A percentile compares a stretch with the other conserved stretches of the same genome.
Conservation (phyloP, 1,284 basidiomycete genomes). For the Malassezia yamatoensis region DNA sequence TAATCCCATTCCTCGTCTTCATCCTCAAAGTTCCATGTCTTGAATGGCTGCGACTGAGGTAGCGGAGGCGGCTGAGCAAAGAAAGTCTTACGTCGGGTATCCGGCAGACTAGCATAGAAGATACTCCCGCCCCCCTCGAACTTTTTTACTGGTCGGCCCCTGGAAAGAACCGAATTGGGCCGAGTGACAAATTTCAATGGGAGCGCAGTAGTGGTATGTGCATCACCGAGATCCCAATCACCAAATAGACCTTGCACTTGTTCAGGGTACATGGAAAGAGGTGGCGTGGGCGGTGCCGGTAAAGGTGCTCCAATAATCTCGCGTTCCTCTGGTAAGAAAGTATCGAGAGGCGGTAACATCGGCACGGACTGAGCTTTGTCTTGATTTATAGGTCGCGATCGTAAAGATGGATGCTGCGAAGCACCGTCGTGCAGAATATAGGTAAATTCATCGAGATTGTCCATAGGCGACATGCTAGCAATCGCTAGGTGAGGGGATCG, state of each 20-base stretch:
- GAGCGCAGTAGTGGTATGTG: constrained; percentile 1
- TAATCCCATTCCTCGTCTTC: constrained; percentile 7
- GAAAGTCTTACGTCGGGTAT: not conserved
- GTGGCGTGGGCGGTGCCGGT: not conserved
- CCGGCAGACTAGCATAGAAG: constrained; percentile 11
- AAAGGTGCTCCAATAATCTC: constrained; percentile 8
- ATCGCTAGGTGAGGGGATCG: not conserved
- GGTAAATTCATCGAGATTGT: constrained; percentile 11
- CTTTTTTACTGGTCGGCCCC: constrained; percentile 17
- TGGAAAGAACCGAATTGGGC: constrained; percentile 14
- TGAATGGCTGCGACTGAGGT: not conserved
- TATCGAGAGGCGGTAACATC: constrained; percentile 11
- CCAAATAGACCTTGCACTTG: not conserved
- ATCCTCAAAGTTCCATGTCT: constrained; percentile 18
- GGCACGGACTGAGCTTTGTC: not conserved
- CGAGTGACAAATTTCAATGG: constrained; percentile 14
- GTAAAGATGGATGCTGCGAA: not conserved
- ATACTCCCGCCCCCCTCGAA: not conserved
- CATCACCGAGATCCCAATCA: not conserved
- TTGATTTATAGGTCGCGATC: not conserved
- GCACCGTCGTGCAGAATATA: constrained; percentile 13
- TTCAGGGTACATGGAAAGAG: not conserved
- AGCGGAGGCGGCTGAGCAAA: not conserved
- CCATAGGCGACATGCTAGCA: constrained; percentile 7
- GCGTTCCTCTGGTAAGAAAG: constrained; percentile 14